Evolutionary conservation across 305 asterid genomes (phyloP), one percentile per base, ranked within the genome.

Genomic region (Fraxinus albicans): DNA sequence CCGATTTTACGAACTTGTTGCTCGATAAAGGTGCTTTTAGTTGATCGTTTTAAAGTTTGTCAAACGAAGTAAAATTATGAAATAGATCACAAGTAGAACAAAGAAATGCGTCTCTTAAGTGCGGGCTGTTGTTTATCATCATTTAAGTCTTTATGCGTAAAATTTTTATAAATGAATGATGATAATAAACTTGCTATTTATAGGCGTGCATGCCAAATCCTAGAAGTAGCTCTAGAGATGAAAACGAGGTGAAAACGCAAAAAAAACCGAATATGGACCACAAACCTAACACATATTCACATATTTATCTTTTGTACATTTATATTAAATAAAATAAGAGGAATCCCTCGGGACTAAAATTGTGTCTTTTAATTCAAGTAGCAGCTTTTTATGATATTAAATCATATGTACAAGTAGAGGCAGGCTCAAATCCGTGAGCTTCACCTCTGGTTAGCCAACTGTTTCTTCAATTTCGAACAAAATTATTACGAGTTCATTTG

Each of bases 331-430:
- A 2, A 29, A 29, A 29, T 29, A 77, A 7, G 44, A 0, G 81
- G 72, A 76, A 34, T n/a, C 17, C 50, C 44, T 36, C 44, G 44
- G 31, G 29, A 33, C 27, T 19, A 21, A 34, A 8, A 17, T 6
- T 78, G 73, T 78, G 10, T 69, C 47, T 19, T 53, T 55, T 78
- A 19, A 29, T 17, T 80, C 84, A 84, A 77, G 79, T 36, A 8
- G 60, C 80, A 76, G 78, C 79, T 74, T 85, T 78, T 74, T 85
- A 82, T 85, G 81, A 82, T 85, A 78, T 79, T 83, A 81, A 82
- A 82, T 85, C 83, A 85, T 73, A 9, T 8, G 75, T 34, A 5
- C 4, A 47, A 36, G 8, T 0, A 25, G 9, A 40, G 47, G 7
- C 6, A 21, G 50, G 10, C 78, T 31, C 65, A 21, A 80, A 17